Base-by-base conservation (phyloP, 352 stramenopile species). In the Phytophthora tentaculata region DNA sequence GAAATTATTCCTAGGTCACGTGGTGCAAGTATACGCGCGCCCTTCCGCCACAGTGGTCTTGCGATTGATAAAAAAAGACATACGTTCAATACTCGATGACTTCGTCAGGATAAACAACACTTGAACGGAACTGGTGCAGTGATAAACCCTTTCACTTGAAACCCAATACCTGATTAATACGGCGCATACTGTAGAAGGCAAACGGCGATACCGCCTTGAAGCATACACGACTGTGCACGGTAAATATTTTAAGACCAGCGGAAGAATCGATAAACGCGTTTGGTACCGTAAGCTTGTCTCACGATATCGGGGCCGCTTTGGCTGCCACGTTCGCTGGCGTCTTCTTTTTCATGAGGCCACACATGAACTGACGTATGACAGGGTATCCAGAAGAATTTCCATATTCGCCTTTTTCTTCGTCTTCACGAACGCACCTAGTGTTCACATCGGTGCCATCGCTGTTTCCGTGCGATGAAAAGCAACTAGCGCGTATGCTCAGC, bases 151-250 rank as follows among this genome's bases (percentile, higher is more conserved):
- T 70, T 20, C 55, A 64, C n/a, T 70, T 48, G 2, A 65, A 22
- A 2, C 24, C 51, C 16, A 65, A 37, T 0, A 70, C 63, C 12
- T 61, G 55, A 10, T 62, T 70, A n/a, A 70, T 64, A 2, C 63
- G 47, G 26, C 63, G 61, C 54, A 70, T 65, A 14, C 48, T 48
- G n/a, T 69, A 64, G 23, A 60, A 64, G 3, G 35, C 54, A 37
- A 64, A 63, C 10, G 53, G 52, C 0, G 45, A 69, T 9, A 69
- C 44, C 16, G 52, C 47, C 26, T 64, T 54, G 16, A 64, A 54
- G 45, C 49, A 61, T 9, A 49, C 8, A 1, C 28, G 39, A 16
- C 60, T 26, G 1, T 17, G 19, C 6, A 61, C 20, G 5, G 2
- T 56, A 10, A 54, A 41, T 5, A 45, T 20, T 47, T 56, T 14